Base-by-base conservation (phyloP, 2,329 filamentous ascomycete species). In the Penicillium sp. region DNA sequence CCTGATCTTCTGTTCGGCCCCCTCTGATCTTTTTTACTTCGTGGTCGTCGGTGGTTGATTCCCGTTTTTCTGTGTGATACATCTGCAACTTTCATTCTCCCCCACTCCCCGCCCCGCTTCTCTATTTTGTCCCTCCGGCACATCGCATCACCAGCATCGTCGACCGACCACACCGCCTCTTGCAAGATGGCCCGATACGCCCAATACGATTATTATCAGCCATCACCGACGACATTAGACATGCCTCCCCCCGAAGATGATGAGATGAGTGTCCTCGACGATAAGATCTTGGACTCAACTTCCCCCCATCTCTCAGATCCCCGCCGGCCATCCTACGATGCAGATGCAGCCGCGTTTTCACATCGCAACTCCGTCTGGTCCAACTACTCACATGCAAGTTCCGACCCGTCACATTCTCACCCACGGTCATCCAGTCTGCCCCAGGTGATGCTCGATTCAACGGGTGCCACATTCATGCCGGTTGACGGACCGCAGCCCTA, bases 381-480 rank as follows among this genome's bases (percentile, higher is more conserved):
- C 52, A 76, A 78, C 46, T 69, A 69, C 51, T 63, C 68, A 37
- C 68, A 66, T 34, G 55, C 61, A 57, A 70, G 73, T 60, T 69
- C 70, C 56, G 71, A 67, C 39, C 66, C 66, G 57, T 68, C 69
- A 34, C 66, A 67, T 55, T 68, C 69, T 33, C 68, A 69, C 45
- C 68, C 69, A 47, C 36, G 29, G 5, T 62, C 64, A 50, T 71
- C 69, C 45, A 69, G 72, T 54, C 57, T 73, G 33, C 62, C 60
- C 13, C 74, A 77, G 49, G 66, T 75, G 49, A 72, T 78, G 65
- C 71, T 77, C 58, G 71, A 72, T 39, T 61, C 76, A 55, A 68
- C 70, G 57, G 75, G 70, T 64, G 73, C 74, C 71, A 81, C 81
- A 43, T 90, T 86, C 73, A 78, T 84, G 72, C 81, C 82, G 50